These are phyloP conservation scores for Thalia dealbata DNA, from an alignment of 176 grass and related monocot genomes.

Conservation along the genomic window DNA sequence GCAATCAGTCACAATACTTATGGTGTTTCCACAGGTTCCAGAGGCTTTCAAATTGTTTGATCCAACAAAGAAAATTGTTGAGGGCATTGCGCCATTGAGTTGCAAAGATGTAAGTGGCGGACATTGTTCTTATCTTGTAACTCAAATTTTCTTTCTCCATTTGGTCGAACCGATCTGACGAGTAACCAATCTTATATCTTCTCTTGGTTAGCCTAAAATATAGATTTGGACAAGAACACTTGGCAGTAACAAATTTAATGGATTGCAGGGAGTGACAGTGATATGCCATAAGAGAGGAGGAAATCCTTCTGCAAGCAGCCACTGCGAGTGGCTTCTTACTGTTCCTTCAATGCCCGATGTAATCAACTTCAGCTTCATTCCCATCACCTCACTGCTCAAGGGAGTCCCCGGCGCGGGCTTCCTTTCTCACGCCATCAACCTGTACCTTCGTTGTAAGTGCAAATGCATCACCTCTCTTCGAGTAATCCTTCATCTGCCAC, in stretches of 20 bases:
- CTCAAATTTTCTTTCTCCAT: not conserved
- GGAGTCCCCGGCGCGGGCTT: conserved; percentile 50
- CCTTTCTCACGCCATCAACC: conserved; percentile 88
- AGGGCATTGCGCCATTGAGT: conserved; percentile 42
- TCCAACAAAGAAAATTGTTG: conserved; percentile 18
- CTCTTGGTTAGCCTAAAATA: too few relatives aligned
- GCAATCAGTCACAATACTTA: not conserved
- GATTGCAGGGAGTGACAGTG: conserved; percentile 62
- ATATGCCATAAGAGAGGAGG: conserved; percentile 81
- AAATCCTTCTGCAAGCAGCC: conserved; percentile 37
- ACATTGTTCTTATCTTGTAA: not conserved
- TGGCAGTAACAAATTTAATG: not conserved
- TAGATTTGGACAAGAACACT: too few relatives aligned
- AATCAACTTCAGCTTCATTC: conserved; percentile 73
- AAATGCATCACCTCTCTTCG: not conserved
- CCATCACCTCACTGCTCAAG: conserved; percentile 71
- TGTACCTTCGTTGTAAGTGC: conserved; percentile 81
- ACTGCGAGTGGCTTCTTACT: conserved; percentile 75
- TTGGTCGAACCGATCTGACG: too few relatives aligned
- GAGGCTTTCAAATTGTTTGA: conserved; percentile 85
- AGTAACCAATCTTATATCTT: too few relatives aligned
- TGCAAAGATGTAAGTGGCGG: conserved; percentile 52
- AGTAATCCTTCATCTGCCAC: too few relatives aligned
- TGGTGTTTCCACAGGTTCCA: conserved; percentile 32
- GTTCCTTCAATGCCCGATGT: conserved; percentile 48